Base-by-base conservation (phyloP, 768 basidiomycete genomes). In the Russula earlei region DNA sequence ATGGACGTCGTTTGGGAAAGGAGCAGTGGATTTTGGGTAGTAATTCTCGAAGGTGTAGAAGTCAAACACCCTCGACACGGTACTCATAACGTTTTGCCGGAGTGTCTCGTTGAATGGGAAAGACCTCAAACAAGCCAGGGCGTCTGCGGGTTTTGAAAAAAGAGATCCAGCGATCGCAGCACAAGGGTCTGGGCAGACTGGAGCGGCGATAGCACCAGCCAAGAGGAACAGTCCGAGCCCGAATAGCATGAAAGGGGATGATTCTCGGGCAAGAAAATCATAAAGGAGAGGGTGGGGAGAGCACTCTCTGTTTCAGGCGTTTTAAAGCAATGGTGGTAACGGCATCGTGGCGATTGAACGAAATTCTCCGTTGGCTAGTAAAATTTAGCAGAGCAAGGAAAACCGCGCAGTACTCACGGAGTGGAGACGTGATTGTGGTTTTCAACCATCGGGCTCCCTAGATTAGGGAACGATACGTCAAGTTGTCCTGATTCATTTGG, bases 1-100 rank as follows among this genome's bases (percentile, higher is more conserved):
- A 62, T 84, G 69, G 11, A 68, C 65, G 0, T 76, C 80, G 0
- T 77, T 68, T 56, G 67, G 66, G 63, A 73, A 74, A 36, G 71
- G 71, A 29, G 66, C 47, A 5, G 68, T 68, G 10, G 69, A 67
- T 36, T 69, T 60, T 43, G 71, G 55, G 45, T 74, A 73, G 54
- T 70, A 73, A 45, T 68, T 65, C 54, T 73, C 72, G 58, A 73
- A 74, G 0, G 73, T 74, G 62, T 67, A 75, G 56, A 73, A 75
- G 60, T 71, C 65, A 42, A 72, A 69, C n/a, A 72, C 70, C 11
- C 65, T 58, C 12, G 66, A 65, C 47, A 71, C 66, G 25, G 27
- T 38, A 12, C 5, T 34, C 41, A 72, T 43, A 20, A 71, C 66
- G 59, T 73, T 72, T 59, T 68, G 63, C 37, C 67, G 61, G n/a